These are phyloP conservation scores for Rubia yunnanensis DNA, from an alignment of 257 asterid genomes.

Conservation along the genomic window DNA sequence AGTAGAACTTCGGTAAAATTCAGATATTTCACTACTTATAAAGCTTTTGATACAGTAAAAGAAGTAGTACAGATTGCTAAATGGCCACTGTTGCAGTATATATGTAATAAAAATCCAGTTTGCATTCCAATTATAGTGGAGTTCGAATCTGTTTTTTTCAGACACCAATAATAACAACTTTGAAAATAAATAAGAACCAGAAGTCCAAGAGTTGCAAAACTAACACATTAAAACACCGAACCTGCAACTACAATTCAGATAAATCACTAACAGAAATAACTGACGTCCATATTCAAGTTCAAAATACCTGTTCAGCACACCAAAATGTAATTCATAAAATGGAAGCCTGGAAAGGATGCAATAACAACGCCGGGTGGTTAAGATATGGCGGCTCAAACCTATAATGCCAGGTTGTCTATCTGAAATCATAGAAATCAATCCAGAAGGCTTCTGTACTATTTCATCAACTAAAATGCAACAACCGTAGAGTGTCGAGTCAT, in stretches of 20 bases:
- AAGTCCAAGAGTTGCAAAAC: neutral
- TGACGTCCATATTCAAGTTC: neutral
- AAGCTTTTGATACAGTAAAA: neutral
- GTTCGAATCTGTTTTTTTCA: neutral
- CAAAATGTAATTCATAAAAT: conserved; percentile 90
- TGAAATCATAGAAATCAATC: conserved; percentile 73
- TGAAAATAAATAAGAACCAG: neutral
- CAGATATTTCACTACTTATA: neutral
- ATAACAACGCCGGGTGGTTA: conserved; percentile 92
- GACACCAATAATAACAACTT: neutral
- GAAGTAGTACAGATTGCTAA: neutral
- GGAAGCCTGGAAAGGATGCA: conserved; percentile 97
- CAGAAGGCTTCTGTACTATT: conserved; percentile 81
- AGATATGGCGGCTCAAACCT: conserved; percentile 60
- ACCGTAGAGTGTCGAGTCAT: conserved; percentile 91
- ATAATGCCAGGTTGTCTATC: conserved; percentile 49
- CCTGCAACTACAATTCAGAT: conserved; percentile 1
- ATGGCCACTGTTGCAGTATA: neutral
- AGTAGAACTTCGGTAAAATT: neutral
- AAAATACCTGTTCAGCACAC: conserved; percentile 72
- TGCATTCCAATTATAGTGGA: neutral
- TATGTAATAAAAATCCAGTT: neutral
- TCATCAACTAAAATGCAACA: conserved; percentile 98
- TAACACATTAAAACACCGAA: neutral
- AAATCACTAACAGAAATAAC: neutral